Evolutionary conservation across 75 land plant genomes (phyloP).

Genomic region (Picea glauca): DNA sequence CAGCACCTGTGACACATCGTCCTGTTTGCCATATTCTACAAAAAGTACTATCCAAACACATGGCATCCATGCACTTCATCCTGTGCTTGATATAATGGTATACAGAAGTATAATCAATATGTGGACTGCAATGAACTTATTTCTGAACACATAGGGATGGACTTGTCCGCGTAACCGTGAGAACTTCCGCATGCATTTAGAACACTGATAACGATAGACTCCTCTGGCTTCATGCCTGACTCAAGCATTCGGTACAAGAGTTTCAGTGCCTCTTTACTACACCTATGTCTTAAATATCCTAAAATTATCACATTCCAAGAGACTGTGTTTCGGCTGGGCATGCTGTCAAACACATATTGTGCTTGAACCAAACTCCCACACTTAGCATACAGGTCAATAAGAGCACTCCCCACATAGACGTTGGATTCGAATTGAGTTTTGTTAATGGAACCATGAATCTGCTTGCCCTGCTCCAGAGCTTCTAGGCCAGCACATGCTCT

Average conservation of each 20-base stretch:
- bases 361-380: slow-evolving; percentile 19
- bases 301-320: slow-evolving; percentile 3
- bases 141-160: background rate
- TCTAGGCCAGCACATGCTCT: slow-evolving; percentile 44
- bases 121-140: background rate
- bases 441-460: slow-evolving; percentile 6
- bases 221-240: slow-evolving; percentile 2
- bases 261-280: slow-evolving; percentile 1
- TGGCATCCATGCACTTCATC: no score
- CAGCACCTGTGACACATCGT: no score
- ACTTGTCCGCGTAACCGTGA: background rate
- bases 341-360: slow-evolving; percentile 4
- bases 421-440: background rate
- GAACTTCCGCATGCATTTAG: background rate
- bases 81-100: background rate
- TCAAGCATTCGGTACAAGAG: slow-evolving; percentile 5
- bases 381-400: slow-evolving; percentile 55
- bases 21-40: no score
- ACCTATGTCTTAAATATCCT: slow-evolving; percentile 1
- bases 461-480: background rate
- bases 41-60: background rate
- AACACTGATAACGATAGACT: background rate
- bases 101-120: background rate
- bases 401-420: slow-evolving; percentile 33
- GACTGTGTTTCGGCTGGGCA: background rate